Conservation (phyloP, 257 asterid species). For the Striga asiatica region DNA sequence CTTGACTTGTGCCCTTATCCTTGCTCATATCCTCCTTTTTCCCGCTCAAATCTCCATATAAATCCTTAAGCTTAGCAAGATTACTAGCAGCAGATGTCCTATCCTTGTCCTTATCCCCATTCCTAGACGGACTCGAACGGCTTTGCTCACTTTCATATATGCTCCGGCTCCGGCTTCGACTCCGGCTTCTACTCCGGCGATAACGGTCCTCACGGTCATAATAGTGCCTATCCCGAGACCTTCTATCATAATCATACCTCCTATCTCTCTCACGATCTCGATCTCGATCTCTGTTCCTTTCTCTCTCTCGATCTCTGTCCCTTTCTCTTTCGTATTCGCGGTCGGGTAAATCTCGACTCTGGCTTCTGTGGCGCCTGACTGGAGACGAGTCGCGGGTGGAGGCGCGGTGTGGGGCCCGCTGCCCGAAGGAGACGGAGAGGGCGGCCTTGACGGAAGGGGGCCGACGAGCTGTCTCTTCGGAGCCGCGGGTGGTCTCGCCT, state of each 20-base stretch:
- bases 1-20: slow-evolving; percentile 32
- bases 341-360: slow-evolving; percentile 63
- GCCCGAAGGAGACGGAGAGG: slow-evolving; percentile 98
- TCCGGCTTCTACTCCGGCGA: slow-evolving; percentile 56
- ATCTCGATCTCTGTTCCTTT: slow-evolving; percentile 19
- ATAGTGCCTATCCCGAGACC: slow-evolving; percentile 51
- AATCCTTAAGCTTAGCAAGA: slow-evolving; percentile 83
- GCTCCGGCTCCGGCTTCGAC: slow-evolving; percentile 50
- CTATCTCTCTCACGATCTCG: slow-evolving; percentile 30
- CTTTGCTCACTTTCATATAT: slow-evolving; percentile 30
- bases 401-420: slow-evolving; percentile 98
- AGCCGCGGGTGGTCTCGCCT: slow-evolving; percentile 85
- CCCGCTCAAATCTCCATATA: slow-evolving; percentile 61
- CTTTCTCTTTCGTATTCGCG: slow-evolving; percentile 43
- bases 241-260: slow-evolving; percentile 48
- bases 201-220: slow-evolving; percentile 46
- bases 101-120: slow-evolving; percentile 47
- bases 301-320: slow-evolving; percentile 24
- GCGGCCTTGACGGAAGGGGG: slow-evolving; percentile 99
- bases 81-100: slow-evolving; percentile 58
- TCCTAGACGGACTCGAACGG: slow-evolving; percentile 33
- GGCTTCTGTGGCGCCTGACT: slow-evolving; percentile 70
- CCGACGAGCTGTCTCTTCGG: slow-evolving; percentile 87
- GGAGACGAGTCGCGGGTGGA: slow-evolving; percentile 97
- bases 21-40: slow-evolving; percentile 46